These are phyloP conservation scores for Xylaria longipes DNA, from an alignment of 495 filamentous ascomycete genomes.

Conservation along the genomic window DNA sequence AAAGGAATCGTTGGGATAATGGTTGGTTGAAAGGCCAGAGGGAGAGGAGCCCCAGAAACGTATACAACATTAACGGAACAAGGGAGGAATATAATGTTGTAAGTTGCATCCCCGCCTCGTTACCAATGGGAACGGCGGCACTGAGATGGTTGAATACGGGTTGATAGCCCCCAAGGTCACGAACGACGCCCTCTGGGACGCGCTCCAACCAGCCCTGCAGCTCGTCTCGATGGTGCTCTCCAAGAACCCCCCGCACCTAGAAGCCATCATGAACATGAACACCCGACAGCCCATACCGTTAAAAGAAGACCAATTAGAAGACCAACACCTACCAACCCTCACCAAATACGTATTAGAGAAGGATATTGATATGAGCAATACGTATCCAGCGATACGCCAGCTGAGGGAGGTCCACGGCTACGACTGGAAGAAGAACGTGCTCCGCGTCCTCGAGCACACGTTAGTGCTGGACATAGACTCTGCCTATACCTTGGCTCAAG, in stretches of 20 bases:
- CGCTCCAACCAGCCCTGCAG: conserved; percentile 42
- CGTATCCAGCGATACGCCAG: not conserved
- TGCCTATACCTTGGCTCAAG: not conserved
- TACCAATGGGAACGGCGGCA: not conserved
- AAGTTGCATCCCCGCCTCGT: conserved; percentile 15
- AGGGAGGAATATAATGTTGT: conserved; percentile 36
- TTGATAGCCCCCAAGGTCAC: conserved; percentile 23
- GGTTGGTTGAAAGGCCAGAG: conserved; percentile 5
- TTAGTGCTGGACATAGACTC: conserved; percentile 24
- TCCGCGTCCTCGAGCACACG: not conserved
- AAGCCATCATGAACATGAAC: conserved; percentile 32
- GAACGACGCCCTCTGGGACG: conserved; percentile 42
- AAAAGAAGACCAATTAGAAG: not conserved
- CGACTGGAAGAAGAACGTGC: conserved; percentile 24
- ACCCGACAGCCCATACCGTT: conserved; percentile 22
- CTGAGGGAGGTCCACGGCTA: conserved; percentile 18
- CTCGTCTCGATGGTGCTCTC: conserved; percentile 36
- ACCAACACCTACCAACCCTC: not conserved
- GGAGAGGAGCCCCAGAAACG: conserved; percentile 18
- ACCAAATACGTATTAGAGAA: conserved; percentile 20
- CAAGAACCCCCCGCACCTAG: conserved; percentile 28
- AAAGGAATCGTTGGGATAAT: conserved; percentile 14
- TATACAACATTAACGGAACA: conserved; percentile 40
- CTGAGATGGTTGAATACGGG: not conserved
- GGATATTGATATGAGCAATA: conserved; percentile 10